Base-by-base conservation (phyloP, 306 rosid species). In the Cucurbita ficifolia region DNA sequence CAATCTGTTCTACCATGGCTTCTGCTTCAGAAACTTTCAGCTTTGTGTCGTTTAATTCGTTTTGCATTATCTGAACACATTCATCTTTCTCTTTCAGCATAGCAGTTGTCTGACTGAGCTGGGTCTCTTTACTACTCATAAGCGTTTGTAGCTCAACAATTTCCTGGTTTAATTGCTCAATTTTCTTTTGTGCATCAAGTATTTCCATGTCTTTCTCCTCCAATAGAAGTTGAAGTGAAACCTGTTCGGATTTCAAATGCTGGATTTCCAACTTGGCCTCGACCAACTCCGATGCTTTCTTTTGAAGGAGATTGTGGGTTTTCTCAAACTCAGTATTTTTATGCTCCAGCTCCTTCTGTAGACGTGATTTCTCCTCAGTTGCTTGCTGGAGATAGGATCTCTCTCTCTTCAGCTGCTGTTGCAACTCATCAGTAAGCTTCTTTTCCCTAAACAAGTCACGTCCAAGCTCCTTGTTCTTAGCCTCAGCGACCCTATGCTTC, bases 41-140 rank as follows among this genome's bases (percentile, higher is more conserved):
- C 86, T 73, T 85, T 10, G 92, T 80, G 69, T 76, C 48, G 17
- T 75, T 75, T 75, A 94, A 81, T 79, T 89, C 88, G 54, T 78
- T 76, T 70, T 86, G 78, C 72, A 94, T 84, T 11, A 53, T 74
- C 80, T 84, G 78, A 56, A 84, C 84, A 16, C 70, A 79, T 79
- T 89, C 92, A 10, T 94, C 98, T 85, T 90, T 94, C 87, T 85
- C 97, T 86, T 86, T 82, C 39, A 90, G 86, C 89, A 82, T 49
- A 57, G 77, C 73, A 51, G 89, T 77, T 73, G 98, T 89, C 79
- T 89, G 92, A 61, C 86, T 70, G 72, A 89, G 98, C 74, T 85
- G 91, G 10, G 72, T 63, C 85, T 94, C 97, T 84, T 80, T 89
- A 58, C 82, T 73, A 76, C 76, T 87, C 90, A 89, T 52, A 70